Evolutionary conservation across 139 green algal species (phyloP), one percentile per base, ranked within the genome.

Genomic region (Gonium pectorale): DNA sequence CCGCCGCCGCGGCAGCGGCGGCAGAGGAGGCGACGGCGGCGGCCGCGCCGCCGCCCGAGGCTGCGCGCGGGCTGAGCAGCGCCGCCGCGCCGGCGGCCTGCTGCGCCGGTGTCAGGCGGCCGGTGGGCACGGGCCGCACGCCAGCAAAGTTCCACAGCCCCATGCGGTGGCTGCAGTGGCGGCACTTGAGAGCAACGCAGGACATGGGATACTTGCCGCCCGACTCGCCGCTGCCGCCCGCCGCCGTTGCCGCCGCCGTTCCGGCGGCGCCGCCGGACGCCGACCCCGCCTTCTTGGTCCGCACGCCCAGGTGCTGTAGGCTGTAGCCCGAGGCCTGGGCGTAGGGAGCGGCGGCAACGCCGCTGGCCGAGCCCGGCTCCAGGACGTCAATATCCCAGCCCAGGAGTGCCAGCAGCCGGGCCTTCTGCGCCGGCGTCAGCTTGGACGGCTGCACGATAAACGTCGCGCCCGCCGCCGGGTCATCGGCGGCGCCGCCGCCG

Each of bases 121-220:
- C 72, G 8, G 49, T 44, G 33, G 64, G 79, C 22, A 77, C 64
- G 5, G 79, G 79, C 79, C 64, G 46, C 64, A 77, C 43, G 29
- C 64, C 64, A 1, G 46, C 29, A 41, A 80, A 88, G 74, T 88
- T 88, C 83, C 83, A 88, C 29, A 88, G 74, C 38, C 83, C 83
- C n/a, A 70, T 80, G 15, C 73, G 63, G 27, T 46, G 21, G 60
- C 80, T 72, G 73, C 83, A 88, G 83, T 74, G 66, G 19, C 64
- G 49, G 64, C 83, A 88, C 26, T 70, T 70, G 26, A 88, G 72
- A 7, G 75, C 72, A 35, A 88, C 83, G 0, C 29, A 51, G 1
- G 68, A 67, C 73, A 83, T 88, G 63, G 56, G 52, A 22, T 71
- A 44, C 38, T 41, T 33, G 33, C 51, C 29, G 38, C 27, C 33